Evolutionary conservation across 2,329 filamentous ascomycete species (phyloP), one percentile per base, ranked within the genome.

Genomic region (Grosmannia clavigera): DNA sequence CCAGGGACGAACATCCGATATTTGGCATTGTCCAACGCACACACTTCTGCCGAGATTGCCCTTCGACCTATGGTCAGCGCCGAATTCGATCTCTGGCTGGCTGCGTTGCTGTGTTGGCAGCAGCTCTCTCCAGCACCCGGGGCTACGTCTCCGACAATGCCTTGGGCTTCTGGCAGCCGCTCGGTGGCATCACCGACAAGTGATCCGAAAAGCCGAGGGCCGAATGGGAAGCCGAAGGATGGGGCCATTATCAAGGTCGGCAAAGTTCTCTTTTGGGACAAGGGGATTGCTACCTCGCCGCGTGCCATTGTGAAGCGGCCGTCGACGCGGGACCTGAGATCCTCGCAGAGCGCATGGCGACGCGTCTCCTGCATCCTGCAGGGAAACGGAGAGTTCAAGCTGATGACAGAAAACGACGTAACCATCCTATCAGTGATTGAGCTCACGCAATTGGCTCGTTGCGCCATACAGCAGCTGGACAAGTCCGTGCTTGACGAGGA

Each of bases 211-310:
- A 74, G 76, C 58, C 74, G 76, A 50, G 65, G 69, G 5, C 73
- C 75, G n/a, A 70, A 70, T n/a, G 66, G 71, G 6, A 68, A 66
- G 50, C 65, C 68, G 1, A 94, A 86, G 68, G 86, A 90, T 63
- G 82, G 84, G 3, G 84, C 87, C 60, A 94, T 97, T 65, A 97
- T 97, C 76, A 99, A 97, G 70, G 90, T 96, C 55, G 94, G 91
- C 60, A 92, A 91, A 69, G 83, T 96, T 69, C 85, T 91, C 68
- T 79, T 95, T 55, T 96, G 92, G 92, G 91, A 97, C 72, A 94
- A 88, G 70, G 86, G 85, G 1, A 68, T 75, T 7, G 77, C 82
- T 14, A 72, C 73, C 22, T 78, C 79, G 46, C 81, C 83, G 6
- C 74, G 77, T 53, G 76, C 81, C 22, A 79, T 85, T 60, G 76